Evolutionary conservation across 148 eudicot species (phyloP).

Genomic region (Vaccinium vitisidaea): DNA sequence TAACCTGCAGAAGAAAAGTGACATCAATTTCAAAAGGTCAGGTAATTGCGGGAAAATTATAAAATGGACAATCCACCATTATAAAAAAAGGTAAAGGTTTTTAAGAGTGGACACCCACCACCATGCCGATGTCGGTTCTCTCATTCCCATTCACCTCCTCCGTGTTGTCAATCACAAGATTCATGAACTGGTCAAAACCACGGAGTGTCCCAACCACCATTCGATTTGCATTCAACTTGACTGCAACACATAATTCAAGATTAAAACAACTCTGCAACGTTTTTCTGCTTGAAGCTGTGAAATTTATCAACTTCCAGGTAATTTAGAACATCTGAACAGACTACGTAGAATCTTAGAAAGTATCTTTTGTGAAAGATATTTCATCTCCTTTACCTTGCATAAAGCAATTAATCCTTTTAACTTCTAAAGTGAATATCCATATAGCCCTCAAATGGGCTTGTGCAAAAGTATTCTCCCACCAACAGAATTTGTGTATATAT

Average conservation of each 20-base stretch:
- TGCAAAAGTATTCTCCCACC: neutral
- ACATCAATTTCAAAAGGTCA: neutral
- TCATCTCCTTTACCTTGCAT: neutral
- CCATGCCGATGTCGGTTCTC: conserved; percentile 92
- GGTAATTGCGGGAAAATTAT: neutral
- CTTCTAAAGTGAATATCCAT: neutral
- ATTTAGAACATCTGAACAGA: neutral
- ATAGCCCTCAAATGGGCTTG: neutral
- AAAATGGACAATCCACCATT: neutral
- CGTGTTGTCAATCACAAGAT: conserved; percentile 90
- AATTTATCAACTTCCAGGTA: neutral
- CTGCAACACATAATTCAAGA: conserved; percentile 42
- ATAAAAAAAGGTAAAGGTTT: neutral
- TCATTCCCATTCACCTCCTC: conserved; percentile 88
- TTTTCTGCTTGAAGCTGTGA: neutral
- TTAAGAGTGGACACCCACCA: conserved; percentile 53
- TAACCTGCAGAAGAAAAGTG: conserved; percentile 47
- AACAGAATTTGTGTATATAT: neutral
- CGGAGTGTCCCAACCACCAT: conserved; percentile 87
- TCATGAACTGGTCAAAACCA: conserved; percentile 98
- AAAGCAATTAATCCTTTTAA: neutral
- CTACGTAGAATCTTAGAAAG: neutral
- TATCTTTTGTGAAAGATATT: neutral
- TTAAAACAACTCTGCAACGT: neutral
- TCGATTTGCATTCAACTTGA: conserved; percentile 87